Evolutionary conservation across 2,329 filamentous ascomycete genomes (phyloP).

Genomic region (Myriangium duriaei): DNA sequence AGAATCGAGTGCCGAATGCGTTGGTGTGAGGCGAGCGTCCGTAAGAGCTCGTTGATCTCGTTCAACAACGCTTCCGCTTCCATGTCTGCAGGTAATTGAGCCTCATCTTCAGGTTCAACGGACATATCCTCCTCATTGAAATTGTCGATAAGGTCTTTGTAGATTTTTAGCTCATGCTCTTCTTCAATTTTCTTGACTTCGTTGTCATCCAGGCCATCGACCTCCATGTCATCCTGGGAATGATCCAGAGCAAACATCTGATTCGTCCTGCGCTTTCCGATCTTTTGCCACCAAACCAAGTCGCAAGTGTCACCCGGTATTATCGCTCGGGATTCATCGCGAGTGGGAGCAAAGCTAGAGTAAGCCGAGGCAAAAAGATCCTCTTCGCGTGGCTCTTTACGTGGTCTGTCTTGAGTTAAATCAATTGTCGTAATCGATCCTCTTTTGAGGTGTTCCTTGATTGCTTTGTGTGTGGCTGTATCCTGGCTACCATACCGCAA

Average conservation of each 20-base stretch:
- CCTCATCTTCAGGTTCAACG: slow-evolving; percentile 12
- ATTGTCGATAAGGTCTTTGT: slow-evolving; percentile 18
- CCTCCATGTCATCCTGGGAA: slow-evolving; percentile 1
- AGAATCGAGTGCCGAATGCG: slow-evolving; percentile 63
- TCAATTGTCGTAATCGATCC: slow-evolving; percentile 47
- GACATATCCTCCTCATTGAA: slow-evolving; percentile 13
- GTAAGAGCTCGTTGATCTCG: slow-evolving; percentile 62
- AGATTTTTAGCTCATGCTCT: slow-evolving; percentile 13
- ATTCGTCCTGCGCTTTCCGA: slow-evolving; percentile 30
- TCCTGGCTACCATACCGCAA: slow-evolving; percentile 40
- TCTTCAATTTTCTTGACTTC: slow-evolving; percentile 11
- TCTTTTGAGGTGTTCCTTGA: not conserved
- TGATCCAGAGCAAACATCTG: slow-evolving; percentile 1
- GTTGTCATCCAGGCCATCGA: not conserved
- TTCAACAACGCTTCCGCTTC: slow-evolving; percentile 42
- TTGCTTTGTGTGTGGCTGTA: slow-evolving; percentile 22
- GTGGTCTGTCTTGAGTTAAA: slow-evolving; percentile 48
- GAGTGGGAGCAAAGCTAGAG: slow-evolving; percentile 65
- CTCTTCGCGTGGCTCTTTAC: slow-evolving; percentile 44
- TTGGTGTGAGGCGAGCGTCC: slow-evolving; percentile 67
- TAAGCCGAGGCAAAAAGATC: slow-evolving; percentile 64
- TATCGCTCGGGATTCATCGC: slow-evolving; percentile 59
- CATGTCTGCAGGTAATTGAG: slow-evolving; percentile 22
- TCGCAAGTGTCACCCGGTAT: slow-evolving; percentile 55
- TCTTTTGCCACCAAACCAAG: slow-evolving; percentile 64